phyloP scores from a whole-genome alignment of 192 early-diverging fungal species.

The Coemansia sp. region DNA sequence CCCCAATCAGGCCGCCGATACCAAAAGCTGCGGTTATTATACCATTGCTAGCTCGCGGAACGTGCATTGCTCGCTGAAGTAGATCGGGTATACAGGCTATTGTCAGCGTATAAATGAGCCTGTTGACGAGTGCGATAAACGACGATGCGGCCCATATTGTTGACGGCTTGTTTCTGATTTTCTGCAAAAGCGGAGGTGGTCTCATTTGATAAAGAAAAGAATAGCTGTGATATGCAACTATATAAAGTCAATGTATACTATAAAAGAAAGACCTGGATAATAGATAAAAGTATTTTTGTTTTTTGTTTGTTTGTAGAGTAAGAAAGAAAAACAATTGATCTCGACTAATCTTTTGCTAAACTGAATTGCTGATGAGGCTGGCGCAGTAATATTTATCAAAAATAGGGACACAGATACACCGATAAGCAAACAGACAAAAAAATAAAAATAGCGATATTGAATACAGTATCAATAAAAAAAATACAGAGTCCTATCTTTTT shows the following conservation, averaged over 20 bases:
- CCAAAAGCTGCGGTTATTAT: slow-evolving; percentile 47
- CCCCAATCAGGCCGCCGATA: slow-evolving; percentile 38
- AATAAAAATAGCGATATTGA: background rate
- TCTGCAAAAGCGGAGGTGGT: slow-evolving; percentile 13
- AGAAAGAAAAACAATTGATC: background rate
- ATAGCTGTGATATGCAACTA: background rate
- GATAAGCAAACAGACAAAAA: background rate
- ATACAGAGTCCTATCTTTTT: no score
- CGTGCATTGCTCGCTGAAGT: slow-evolving; percentile 29
- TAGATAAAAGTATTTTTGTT: no score
- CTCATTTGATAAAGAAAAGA: slow-evolving; percentile 13
- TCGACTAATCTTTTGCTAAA: background rate
- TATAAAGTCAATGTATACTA: no score
- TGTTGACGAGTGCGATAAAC: slow-evolving; percentile 37
- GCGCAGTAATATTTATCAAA: background rate
- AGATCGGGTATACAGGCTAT: slow-evolving; percentile 48
- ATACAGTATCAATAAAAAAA: no score
- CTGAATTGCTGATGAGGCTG: background rate
- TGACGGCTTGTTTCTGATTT: slow-evolving; percentile 35
- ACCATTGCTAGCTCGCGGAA: slow-evolving; percentile 42
- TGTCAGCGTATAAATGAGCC: slow-evolving; percentile 47
- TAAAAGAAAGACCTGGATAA: slow-evolving; percentile 1
- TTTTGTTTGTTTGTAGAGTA: no score
- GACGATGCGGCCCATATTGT: slow-evolving; percentile 46
- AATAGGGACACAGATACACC: background rate